Base-by-base conservation (phyloP, 1,284 basidiomycete genomes). In the Ceratobasidium sp. region DNA sequence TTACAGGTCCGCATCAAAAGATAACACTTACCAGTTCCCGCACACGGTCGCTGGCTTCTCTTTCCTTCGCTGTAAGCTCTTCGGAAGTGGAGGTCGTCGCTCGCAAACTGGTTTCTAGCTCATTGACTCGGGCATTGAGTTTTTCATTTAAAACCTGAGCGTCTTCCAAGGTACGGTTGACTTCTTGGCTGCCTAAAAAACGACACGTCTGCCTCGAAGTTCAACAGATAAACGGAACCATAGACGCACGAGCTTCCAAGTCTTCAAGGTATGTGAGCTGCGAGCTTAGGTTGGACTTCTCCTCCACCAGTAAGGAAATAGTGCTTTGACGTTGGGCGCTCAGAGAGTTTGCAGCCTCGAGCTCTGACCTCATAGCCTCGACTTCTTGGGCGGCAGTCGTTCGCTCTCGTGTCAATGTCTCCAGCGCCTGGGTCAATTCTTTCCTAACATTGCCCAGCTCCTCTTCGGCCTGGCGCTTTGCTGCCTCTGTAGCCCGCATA, bases 381-480 rank as follows among this genome's bases (percentile, higher is more conserved):
- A 80, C 77, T 76, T 77, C 78, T 71, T 78, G 77, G 65, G 88
- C 77, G 3, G 90, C 88, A 21, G 84, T 83, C 78, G 92, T 88
- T 57, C 91, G 84, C 28, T 88, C 84, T 73, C 89, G 88, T 65
- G 91, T 83, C 3, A 90, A 89, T 72, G 88, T 83, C 77, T 90
- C 89, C 60, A 77, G 82, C 48, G 87, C 70, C 50, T 81, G 83
- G 12, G 79, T 79, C n/a, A 91, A 75, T 73, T 90, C 88, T 39
- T 69, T 64, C 52, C 72, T 72, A 34, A 75, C 45, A 34, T 87
- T 87, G 43, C 87, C 84, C 75, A 84, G 84, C 74, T 85, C 84
- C 64, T 86, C 85, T 73, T 72, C 71, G 1, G 36, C 34, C 48
- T 72, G 71, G 12, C 71, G 52, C n/a, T 72, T 72, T 16, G 58